Percentiles rank a stretch among this genome's conserved stretches.
Evolutionary conservation across 495 filamentous ascomycete species (phyloP).

Genomic region (Achaetomiella virescens): DNA sequence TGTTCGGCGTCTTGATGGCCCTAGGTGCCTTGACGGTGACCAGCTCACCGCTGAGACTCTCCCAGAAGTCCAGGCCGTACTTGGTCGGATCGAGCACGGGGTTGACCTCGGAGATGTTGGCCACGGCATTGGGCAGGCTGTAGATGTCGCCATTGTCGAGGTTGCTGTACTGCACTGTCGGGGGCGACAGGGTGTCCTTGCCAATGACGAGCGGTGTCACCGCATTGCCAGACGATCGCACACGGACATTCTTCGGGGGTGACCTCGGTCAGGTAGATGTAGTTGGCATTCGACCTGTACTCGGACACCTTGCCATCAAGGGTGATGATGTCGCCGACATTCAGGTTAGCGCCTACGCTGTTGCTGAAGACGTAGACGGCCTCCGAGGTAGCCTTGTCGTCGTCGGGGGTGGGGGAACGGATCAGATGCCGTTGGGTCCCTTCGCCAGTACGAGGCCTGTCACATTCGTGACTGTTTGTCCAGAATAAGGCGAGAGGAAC

Average conservation of each 20-base stretch:
- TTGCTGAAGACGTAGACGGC: slow-evolving; percentile 52
- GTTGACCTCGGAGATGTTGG: slow-evolving; percentile 47
- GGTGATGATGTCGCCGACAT: slow-evolving; percentile 52
- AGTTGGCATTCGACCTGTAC: slow-evolving; percentile 45
- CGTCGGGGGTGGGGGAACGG: slow-evolving; percentile 45
- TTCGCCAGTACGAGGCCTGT: slow-evolving; percentile 56
- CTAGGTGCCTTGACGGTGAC: slow-evolving; percentile 46
- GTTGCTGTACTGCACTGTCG: slow-evolving; percentile 44
- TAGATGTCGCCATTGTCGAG: slow-evolving; percentile 52
- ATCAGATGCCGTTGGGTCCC: slow-evolving; percentile 53
- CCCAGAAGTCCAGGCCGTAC: slow-evolving; percentile 62
- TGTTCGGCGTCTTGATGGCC: slow-evolving; percentile 46
- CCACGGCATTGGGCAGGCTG: slow-evolving; percentile 47
- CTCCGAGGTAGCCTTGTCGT: slow-evolving; percentile 38
- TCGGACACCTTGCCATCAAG: slow-evolving; percentile 50
- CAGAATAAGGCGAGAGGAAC: slow-evolving; percentile 51
- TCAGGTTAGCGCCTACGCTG: slow-evolving; percentile 31
- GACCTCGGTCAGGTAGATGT: slow-evolving; percentile 55
- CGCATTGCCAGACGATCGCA: slow-evolving; percentile 40
- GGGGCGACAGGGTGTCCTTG: slow-evolving; percentile 41
- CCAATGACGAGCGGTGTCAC: slow-evolving; percentile 49
- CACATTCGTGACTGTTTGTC: slow-evolving; percentile 45
- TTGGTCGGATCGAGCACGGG: slow-evolving; percentile 45
- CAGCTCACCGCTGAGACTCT: slow-evolving; percentile 53
- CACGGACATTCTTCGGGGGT: slow-evolving; percentile 40